Conservation (phyloP, 2,329 filamentous ascomycete species). For the Sclerotinia sclerotiorum region DNA sequence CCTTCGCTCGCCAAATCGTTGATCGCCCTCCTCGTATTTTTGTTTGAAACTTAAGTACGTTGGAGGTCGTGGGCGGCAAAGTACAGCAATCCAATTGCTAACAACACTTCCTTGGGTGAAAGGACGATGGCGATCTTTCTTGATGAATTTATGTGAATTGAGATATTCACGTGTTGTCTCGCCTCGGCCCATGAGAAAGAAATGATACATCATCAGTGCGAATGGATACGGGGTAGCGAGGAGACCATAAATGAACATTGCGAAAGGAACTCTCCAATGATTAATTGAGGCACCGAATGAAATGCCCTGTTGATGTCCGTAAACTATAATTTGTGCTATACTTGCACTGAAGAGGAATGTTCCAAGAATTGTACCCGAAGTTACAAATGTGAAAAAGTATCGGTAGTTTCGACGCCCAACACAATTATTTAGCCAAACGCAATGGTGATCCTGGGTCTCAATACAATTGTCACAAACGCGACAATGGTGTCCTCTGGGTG, state of each 20-base stretch:
- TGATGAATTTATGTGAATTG: conserved; percentile 92
- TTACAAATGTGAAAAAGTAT: conserved; percentile 93
- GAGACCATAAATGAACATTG: conserved; percentile 81
- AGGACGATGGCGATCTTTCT: conserved; percentile 85
- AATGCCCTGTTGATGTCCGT: conserved; percentile 61
- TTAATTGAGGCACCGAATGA: conserved; percentile 68
- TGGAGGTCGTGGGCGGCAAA: conserved; percentile 80
- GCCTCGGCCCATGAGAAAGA: conserved; percentile 86
- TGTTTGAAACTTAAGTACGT: conserved; percentile 88
- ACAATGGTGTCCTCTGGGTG: conserved; percentile 93
- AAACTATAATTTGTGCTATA: conserved; percentile 77
- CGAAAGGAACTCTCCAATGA: conserved; percentile 77
- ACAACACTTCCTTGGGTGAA: conserved; percentile 76
- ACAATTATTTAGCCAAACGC: conserved; percentile 98
- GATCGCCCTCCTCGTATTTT: conserved; percentile 75
- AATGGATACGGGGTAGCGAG: conserved; percentile 76
- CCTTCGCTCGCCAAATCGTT: conserved; percentile 67
- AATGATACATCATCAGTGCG: conserved; percentile 81
- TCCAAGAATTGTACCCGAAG: conserved; percentile 71
- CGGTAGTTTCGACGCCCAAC: conserved; percentile 96
- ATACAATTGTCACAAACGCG: conserved; percentile 96
- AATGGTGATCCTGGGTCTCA: conserved; percentile 96
- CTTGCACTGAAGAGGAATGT: conserved; percentile 75
- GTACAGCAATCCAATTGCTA: conserved; percentile 78
- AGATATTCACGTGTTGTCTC: conserved; percentile 97